Percentiles rank a stretch among this genome's conserved stretches.
Conservation (phyloP, 768 basidiomycete genomes). For the Serendipita sp. region DNA sequence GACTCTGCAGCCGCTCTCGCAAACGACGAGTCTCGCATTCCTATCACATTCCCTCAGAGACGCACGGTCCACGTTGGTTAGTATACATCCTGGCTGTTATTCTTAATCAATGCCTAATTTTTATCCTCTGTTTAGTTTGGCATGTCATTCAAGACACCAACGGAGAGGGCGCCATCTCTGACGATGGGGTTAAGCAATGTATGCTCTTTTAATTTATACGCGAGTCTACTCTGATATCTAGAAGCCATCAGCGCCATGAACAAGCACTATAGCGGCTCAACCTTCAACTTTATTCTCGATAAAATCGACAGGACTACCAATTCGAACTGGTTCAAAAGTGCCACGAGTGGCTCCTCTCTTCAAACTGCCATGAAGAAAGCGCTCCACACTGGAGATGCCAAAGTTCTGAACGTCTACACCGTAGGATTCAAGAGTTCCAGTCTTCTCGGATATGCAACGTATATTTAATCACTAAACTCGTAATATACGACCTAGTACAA, state of each 20-base stretch:
- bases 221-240: no score
- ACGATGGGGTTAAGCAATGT: neutral
- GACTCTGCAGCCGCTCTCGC: neutral
- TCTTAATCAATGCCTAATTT: neutral
- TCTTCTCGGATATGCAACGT: neutral
- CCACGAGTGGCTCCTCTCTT: neutral
- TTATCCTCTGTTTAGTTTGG: neutral
- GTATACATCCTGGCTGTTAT: neutral
- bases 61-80: neutral
- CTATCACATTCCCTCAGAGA: neutral
- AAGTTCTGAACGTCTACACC: neutral
- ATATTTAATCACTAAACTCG: no score
- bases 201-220: no score
- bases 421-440: neutral
- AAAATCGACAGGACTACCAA: neutral
- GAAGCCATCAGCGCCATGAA: neutral
- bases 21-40: neutral
- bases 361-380: neutral
- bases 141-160: neutral
- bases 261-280: neutral
- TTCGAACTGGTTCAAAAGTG: neutral
- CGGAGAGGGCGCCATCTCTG: neutral
- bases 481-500: no score
- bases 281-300: neutral
- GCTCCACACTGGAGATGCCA: neutral